Conservation (phyloP, 257 asterid species). For the Anisodus acutangulus region DNA sequence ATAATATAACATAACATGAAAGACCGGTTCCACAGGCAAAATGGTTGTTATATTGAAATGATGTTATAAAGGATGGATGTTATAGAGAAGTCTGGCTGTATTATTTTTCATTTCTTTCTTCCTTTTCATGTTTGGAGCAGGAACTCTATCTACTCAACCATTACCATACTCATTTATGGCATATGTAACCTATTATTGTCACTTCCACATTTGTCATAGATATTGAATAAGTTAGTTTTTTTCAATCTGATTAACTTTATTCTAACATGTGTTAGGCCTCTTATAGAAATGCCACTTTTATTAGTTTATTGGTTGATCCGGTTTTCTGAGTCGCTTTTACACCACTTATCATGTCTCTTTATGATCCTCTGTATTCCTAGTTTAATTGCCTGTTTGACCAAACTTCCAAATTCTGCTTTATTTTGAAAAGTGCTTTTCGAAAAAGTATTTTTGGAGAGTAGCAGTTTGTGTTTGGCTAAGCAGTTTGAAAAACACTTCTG, state of each 20-base stretch:
- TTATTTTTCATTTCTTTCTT: background rate
- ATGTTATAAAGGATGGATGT: too few species aligned
- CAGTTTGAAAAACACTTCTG: too few species aligned
- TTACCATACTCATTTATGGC: slow-evolving; percentile 3
- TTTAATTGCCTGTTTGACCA: background rate
- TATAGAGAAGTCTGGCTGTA: background rate
- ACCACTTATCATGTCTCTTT: background rate
- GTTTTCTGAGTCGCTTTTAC: background rate
- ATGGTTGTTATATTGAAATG: too few species aligned
- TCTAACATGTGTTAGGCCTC: background rate
- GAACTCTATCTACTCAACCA: background rate
- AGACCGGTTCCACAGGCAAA: too few species aligned
- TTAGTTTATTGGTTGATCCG: background rate
- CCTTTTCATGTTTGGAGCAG: background rate
- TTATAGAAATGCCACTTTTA: background rate
- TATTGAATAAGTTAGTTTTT: background rate
- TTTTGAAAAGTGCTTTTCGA: too few species aligned
- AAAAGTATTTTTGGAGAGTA: too few species aligned
- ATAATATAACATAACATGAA: too few species aligned
- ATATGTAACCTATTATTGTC: background rate
- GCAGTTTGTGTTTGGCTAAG: too few species aligned
- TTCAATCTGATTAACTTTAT: slow-evolving; percentile 11
- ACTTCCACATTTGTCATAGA: slow-evolving; percentile 5
- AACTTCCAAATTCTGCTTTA: too few species aligned
- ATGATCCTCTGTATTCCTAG: background rate